Percentiles rank a stretch among this genome's conserved stretches.
Conservation (phyloP, 2,329 filamentous ascomycete species). For the Ilyonectria sp. region DNA sequence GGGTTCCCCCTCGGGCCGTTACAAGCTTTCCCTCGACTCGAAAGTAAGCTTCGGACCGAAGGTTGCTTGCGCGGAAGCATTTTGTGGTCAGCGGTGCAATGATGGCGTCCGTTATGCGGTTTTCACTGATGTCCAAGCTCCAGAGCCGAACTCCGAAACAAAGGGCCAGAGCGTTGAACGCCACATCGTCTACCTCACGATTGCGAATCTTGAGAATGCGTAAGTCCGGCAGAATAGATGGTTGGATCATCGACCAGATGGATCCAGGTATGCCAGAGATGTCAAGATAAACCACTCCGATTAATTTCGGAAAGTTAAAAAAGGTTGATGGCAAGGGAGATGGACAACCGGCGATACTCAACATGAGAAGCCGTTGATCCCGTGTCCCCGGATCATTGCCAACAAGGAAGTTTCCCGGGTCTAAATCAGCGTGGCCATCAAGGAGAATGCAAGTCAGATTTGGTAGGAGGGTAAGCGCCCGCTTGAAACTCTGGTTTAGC, state of each 20-base stretch:
- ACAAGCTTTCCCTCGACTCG: slow-evolving; percentile 63
- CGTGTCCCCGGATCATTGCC: slow-evolving; percentile 26
- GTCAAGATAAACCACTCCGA: slow-evolving; percentile 66
- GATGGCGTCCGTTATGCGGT: slow-evolving; percentile 64
- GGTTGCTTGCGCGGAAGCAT: slow-evolving; percentile 52
- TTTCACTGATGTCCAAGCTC: slow-evolving; percentile 70
- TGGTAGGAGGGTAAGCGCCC: slow-evolving; percentile 59
- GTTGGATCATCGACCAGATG: slow-evolving; percentile 54
- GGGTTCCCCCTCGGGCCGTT: slow-evolving; percentile 47
- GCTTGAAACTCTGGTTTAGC: slow-evolving; percentile 56
- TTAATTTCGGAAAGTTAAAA: slow-evolving; percentile 56
- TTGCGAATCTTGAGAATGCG: slow-evolving; percentile 67
- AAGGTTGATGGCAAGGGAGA: slow-evolving; percentile 58
- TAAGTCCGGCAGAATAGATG: slow-evolving; percentile 60
- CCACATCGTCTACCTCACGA: slow-evolving; percentile 62
- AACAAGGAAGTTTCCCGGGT: slow-evolving; percentile 56
- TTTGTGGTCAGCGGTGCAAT: slow-evolving; percentile 51
- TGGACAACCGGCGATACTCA: slow-evolving; percentile 63
- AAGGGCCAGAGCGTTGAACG: slow-evolving; percentile 47
- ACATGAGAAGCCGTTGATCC: slow-evolving; percentile 45
- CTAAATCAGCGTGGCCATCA: slow-evolving; percentile 62
- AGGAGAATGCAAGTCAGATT: slow-evolving; percentile 63
- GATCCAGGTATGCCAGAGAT: slow-evolving; percentile 66
- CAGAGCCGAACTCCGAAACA: slow-evolving; percentile 63
- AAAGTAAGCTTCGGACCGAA: slow-evolving; percentile 57